A percentile compares a stretch with the other conserved stretches of the same genome.
Evolutionary conservation across 1,284 basidiomycete species (phyloP).

Genomic region (Apiotrichum akiyoshidainum): DNA sequence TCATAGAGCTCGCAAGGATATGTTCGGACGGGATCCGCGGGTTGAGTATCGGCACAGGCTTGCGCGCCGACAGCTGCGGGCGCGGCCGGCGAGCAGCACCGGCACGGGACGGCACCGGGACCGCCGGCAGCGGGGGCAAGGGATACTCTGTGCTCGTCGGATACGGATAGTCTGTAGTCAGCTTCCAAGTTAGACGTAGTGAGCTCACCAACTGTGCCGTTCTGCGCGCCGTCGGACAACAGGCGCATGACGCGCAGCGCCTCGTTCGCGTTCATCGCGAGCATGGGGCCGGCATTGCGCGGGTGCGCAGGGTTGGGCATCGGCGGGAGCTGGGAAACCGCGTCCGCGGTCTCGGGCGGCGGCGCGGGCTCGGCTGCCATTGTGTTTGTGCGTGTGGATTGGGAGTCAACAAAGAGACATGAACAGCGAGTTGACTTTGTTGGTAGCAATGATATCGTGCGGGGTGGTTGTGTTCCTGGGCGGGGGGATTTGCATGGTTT

Average conservation of each 20-base stretch:
- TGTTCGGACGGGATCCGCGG: slow-evolving; percentile 7
- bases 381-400: neutral
- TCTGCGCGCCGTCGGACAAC: slow-evolving; percentile 9
- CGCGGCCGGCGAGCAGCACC: slow-evolving; percentile 3
- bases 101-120: slow-evolving; percentile 15
- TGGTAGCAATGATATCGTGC: no score
- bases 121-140: slow-evolving; percentile 19
- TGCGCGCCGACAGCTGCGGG: neutral
- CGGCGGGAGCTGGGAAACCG: slow-evolving; percentile 1
- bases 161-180: slow-evolving; percentile 19
- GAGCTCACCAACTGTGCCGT: slow-evolving; percentile 12
- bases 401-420: neutral
- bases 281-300: neutral
- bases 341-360: neutral
- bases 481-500: no score
- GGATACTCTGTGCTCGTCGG: slow-evolving; percentile 17
- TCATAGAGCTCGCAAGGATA: neutral
- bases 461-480: no score
- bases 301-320: slow-evolving; percentile 6
- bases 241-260: slow-evolving; percentile 9
- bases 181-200: neutral
- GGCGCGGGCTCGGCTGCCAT: slow-evolving; percentile 1
- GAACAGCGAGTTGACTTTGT: neutral
- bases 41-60: neutral
- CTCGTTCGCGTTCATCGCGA: slow-evolving; percentile 2